Conservation (phyloP, 2,329 filamentous ascomycete species). For the Xylaria arbuscula region DNA sequence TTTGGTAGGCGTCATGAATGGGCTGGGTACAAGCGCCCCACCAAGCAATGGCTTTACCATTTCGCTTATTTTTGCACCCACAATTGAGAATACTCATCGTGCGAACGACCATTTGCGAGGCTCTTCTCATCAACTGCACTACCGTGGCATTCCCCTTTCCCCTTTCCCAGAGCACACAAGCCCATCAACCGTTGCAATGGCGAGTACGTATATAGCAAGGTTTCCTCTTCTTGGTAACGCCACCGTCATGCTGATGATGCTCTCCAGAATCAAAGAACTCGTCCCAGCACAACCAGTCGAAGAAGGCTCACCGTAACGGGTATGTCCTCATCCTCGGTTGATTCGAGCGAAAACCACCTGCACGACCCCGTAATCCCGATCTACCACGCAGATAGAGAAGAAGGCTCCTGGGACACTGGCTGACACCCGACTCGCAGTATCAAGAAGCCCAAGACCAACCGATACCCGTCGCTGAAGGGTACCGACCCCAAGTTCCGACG, state of each 20-base stretch:
- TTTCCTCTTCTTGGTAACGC: background rate
- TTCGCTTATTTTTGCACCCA: slow-evolving; percentile 52
- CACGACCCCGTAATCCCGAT: background rate
- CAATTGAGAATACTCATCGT: slow-evolving; percentile 46
- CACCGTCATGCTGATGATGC: slow-evolving; percentile 44
- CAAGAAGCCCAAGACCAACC: slow-evolving; percentile 99
- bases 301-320: slow-evolving; percentile 99
- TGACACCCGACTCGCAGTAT: slow-evolving; percentile 71
- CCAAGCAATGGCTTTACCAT: slow-evolving; percentile 23
- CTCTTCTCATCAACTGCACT: slow-evolving; percentile 42
- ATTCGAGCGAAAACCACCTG: slow-evolving; percentile 18
- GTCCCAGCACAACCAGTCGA: slow-evolving; percentile 98
- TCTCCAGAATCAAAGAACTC: slow-evolving; percentile 97
- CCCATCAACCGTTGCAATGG: slow-evolving; percentile 66
- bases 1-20: no score
- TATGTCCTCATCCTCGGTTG: slow-evolving; percentile 62
- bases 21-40: no score
- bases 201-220: slow-evolving; percentile 66
- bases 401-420: slow-evolving; percentile 8
- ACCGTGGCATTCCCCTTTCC: slow-evolving; percentile 41
- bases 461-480: slow-evolving; percentile 98
- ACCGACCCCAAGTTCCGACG: slow-evolving; percentile 99
- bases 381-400: background rate
- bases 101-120: slow-evolving; percentile 40
- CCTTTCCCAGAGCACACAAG: slow-evolving; percentile 42